Conservation (phyloP, 2,329 filamentous ascomycete genomes). For the Pyrenophora seminiperda region DNA sequence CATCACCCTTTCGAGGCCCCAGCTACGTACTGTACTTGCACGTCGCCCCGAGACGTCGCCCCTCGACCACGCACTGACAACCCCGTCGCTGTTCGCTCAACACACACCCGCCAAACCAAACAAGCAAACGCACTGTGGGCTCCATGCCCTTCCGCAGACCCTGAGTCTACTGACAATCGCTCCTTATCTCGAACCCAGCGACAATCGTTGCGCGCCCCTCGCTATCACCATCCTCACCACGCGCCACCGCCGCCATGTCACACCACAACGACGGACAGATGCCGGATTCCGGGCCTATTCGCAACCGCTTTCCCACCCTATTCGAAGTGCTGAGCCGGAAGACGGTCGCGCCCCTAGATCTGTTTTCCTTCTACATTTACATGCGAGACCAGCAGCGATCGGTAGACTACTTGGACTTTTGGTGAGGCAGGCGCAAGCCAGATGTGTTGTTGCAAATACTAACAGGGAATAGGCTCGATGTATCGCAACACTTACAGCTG, state of each 20-base stretch:
- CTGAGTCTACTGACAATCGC: slow-evolving; percentile 29
- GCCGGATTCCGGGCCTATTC: slow-evolving; percentile 44
- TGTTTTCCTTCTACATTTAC: slow-evolving; percentile 99
- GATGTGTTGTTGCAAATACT: slow-evolving; percentile 20
- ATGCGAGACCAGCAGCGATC: slow-evolving; percentile 99
- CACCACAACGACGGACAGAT: slow-evolving; percentile 17
- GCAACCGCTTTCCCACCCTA: slow-evolving; percentile 89
- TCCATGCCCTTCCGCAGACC: slow-evolving; percentile 24
- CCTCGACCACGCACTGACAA: background rate
- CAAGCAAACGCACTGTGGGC: slow-evolving; percentile 25
- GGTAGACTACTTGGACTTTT: slow-evolving; percentile 97
- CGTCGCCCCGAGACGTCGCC: too few species aligned
- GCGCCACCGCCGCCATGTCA: slow-evolving; percentile 29
- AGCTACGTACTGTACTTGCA: too few species aligned
- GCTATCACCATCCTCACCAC: slow-evolving; percentile 8
- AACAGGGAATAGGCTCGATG: slow-evolving; percentile 80
- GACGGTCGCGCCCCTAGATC: slow-evolving; percentile 92
- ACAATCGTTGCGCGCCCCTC: slow-evolving; percentile 26
- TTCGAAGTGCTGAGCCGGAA: slow-evolving; percentile 94
- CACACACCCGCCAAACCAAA: slow-evolving; percentile 12
- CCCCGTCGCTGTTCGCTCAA: slow-evolving; percentile 22
- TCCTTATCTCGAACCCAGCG: slow-evolving; percentile 21
- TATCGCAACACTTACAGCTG: slow-evolving; percentile 97
- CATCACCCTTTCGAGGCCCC: slow-evolving; percentile 10
- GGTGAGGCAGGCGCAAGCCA: slow-evolving; percentile 61